A percentile compares a stretch with the other conserved stretches of the same genome.
Evolutionary conservation across 2,329 filamentous ascomycete genomes (phyloP).

Genomic region (Xylaria sp.): DNA sequence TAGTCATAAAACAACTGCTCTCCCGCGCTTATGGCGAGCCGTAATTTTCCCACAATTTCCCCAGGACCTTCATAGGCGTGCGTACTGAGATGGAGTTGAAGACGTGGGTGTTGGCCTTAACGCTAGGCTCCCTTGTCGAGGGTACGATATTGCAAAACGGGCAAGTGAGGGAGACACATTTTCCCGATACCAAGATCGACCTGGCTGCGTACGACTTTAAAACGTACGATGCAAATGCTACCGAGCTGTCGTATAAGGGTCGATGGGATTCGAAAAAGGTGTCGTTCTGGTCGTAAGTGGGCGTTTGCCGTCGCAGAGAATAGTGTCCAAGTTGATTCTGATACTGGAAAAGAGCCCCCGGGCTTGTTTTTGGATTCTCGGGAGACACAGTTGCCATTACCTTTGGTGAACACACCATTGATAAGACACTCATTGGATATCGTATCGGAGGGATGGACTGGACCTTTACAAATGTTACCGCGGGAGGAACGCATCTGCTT

Average conservation of each 20-base stretch:
- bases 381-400: constrained; percentile 63
- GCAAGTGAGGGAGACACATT: constrained; percentile 55
- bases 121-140: constrained; percentile 34
- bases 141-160: constrained; percentile 55
- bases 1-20: constrained; percentile 9
- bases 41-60: neutral
- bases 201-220: constrained; percentile 49
- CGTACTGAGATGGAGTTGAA: constrained; percentile 33
- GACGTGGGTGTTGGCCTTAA: constrained; percentile 30
- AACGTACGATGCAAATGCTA: constrained; percentile 61
- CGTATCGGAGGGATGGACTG: constrained; percentile 68
- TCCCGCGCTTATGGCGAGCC: neutral
- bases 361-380: constrained; percentile 65
- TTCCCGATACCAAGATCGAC: constrained; percentile 54
- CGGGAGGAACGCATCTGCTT: constrained; percentile 65
- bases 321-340: constrained; percentile 11
- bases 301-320: neutral
- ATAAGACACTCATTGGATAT: constrained; percentile 65
- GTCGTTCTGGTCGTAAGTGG: constrained; percentile 68
- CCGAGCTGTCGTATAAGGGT: constrained; percentile 69
- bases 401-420: constrained; percentile 62
- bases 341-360: constrained; percentile 55
- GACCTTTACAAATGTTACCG: constrained; percentile 69
- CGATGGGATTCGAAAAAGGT: constrained; percentile 69
- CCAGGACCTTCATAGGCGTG: neutral